These are phyloP conservation scores for Geotrichum restrictum DNA, from an alignment of 1,139 yeast species.

Conservation along the genomic window DNA sequence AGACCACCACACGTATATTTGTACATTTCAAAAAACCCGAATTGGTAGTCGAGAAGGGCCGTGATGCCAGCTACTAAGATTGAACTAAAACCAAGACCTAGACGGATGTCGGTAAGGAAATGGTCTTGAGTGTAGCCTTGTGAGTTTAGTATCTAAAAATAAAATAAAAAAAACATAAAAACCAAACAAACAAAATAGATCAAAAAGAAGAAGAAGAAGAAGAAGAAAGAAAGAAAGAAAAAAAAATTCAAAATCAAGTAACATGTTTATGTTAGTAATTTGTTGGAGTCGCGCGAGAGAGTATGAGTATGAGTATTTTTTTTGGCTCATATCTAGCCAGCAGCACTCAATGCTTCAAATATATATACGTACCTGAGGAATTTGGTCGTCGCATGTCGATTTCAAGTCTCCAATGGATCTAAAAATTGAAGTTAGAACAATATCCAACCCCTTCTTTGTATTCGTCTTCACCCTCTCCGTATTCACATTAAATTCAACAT, in stretches of 20 bases:
- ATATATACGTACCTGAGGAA: conserved; percentile 34
- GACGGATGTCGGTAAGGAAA: conserved; percentile 54
- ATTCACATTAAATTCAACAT: too few relatives aligned
- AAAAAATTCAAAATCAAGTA: conserved; percentile 1
- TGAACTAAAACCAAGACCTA: conserved; percentile 65
- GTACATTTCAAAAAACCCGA: conserved; percentile 44
- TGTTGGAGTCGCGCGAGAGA: too few relatives aligned
- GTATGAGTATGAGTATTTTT: too few relatives aligned
- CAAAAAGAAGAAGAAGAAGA: background rate
- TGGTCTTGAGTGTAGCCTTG: conserved; percentile 65
- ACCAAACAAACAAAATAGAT: background rate
- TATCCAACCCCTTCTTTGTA: too few relatives aligned
- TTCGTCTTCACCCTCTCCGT: too few relatives aligned
- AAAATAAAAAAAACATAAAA: too few relatives aligned
- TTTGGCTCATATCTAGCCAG: too few relatives aligned
- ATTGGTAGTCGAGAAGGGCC: conserved; percentile 63
- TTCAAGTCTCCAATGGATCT: conserved; percentile 36
- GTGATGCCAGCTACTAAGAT: conserved; percentile 64
- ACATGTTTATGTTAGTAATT: background rate
- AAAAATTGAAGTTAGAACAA: too few relatives aligned
- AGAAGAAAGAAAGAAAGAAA: conserved; percentile 27
- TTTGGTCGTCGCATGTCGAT: conserved; percentile 37
- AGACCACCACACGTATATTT: conserved; percentile 47
- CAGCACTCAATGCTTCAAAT: too few relatives aligned
- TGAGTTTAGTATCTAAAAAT: conserved; percentile 46